Conservation (phyloP, 805 yeast species). For the Alloascoidea hylecoeti region DNA sequence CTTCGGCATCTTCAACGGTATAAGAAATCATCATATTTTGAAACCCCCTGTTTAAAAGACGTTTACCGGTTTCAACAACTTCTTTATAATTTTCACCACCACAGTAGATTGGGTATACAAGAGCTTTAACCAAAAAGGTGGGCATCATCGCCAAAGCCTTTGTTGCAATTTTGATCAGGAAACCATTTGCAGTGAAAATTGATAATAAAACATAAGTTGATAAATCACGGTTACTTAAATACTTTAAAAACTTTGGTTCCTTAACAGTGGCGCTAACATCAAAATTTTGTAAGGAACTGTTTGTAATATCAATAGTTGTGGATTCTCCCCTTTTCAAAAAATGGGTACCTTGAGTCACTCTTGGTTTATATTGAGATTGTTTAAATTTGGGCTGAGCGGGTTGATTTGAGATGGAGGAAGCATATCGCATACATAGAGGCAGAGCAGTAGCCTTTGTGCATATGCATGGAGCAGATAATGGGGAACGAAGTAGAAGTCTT, state of each 20-base stretch:
- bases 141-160: background rate
- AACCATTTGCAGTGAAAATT: background rate
- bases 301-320: too few relatives aligned
- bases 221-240: background rate
- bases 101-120: conserved; percentile 75
- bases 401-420: too few relatives aligned
- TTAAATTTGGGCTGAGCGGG: too few relatives aligned
- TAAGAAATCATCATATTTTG: conserved; percentile 92
- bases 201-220: background rate
- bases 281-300: too few relatives aligned
- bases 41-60: conserved; percentile 59
- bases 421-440: too few relatives aligned
- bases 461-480: too few relatives aligned
- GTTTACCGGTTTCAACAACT: conserved; percentile 56
- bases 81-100: conserved; percentile 76
- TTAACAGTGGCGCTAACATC: too few relatives aligned
- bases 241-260: background rate
- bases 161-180: background rate
- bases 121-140: conserved; percentile 7
- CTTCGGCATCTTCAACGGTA: conserved; percentile 88
- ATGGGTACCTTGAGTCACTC: too few relatives aligned
- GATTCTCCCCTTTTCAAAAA: too few relatives aligned
- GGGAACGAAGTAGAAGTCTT: too few relatives aligned
- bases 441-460: too few relatives aligned
- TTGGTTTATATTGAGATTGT: too few relatives aligned